Conservation (phyloP, 2,329 filamentous ascomycete genomes). For the Trichoderma sp. region DNA sequence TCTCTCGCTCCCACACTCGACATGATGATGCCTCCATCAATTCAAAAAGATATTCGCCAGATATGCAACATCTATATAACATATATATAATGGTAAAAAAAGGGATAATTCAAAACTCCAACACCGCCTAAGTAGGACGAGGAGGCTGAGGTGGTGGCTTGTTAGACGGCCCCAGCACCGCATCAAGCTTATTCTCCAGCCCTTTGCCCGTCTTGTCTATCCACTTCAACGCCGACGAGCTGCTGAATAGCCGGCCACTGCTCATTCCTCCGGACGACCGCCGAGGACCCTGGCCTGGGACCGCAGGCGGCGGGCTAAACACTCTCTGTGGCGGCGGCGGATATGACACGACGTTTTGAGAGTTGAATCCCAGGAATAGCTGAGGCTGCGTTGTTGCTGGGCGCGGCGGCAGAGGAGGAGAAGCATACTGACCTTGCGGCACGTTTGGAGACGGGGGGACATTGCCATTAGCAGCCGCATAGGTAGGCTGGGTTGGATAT, state of each 20-base stretch:
- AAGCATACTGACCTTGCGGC: slow-evolving; percentile 11
- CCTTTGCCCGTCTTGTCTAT: slow-evolving; percentile 36
- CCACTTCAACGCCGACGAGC: slow-evolving; percentile 36
- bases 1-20: not conserved
- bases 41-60: not conserved
- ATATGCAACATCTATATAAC: not conserved
- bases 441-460: not conserved
- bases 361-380: slow-evolving; percentile 24
- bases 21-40: not conserved
- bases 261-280: slow-evolving; percentile 23
- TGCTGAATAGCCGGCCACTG: slow-evolving; percentile 30
- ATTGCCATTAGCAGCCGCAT: not conserved
- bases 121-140: not conserved
- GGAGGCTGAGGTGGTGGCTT: slow-evolving; percentile 16
- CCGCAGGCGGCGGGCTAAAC: slow-evolving; percentile 29
- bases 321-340: slow-evolving; percentile 35
- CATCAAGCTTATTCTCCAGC: slow-evolving; percentile 34
- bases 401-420: slow-evolving; percentile 30
- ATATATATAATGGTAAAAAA: not conserved
- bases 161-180: slow-evolving; percentile 26
- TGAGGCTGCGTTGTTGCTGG: slow-evolving; percentile 25
- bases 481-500: slow-evolving; percentile 20
- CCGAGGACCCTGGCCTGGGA: slow-evolving; percentile 14
- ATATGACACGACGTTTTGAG: slow-evolving; percentile 27
- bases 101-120: not conserved